Base-by-base conservation (phyloP, 2,329 filamentous ascomycete species). In the Fusarium sacchari region DNA sequence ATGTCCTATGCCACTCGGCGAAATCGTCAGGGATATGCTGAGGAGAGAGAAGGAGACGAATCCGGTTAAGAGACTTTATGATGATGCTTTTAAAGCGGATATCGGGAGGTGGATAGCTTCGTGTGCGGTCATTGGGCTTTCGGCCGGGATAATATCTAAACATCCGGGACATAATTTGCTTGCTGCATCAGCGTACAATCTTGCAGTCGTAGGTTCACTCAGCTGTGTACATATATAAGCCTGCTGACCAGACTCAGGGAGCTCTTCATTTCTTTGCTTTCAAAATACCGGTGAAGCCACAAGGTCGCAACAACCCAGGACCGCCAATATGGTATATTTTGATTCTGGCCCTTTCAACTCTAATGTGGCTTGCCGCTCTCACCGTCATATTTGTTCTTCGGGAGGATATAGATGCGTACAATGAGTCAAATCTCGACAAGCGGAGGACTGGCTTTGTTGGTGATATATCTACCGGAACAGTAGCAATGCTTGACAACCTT, bases 121-220 rank as follows among this genome's bases (percentile, higher is more conserved):
- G 8, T 66, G 61, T 34, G 62, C 52, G 9, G 65, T 71, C 18
- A 44, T 73, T 11, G 72, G 72, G 5, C 65, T 75, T 18, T 26
- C 72, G 18, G 72, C 72, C 0, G 72, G 69, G 20, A 57, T 75
- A 50, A 67, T 75, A n/a, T 75, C 72, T 26, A 72, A 73, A 39
- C 34, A 62, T 5, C 69, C 69, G 4, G 49, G 26, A 7, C 44
- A 60, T n/a, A 50, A 50, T 18, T 22, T 73, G 12, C 50, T 73
- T 13, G 66, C 55, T 30, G 70, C 71, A 14, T 55, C 70, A 17
- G 55, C 59, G 11, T 73, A 60, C 18, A 73, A 73, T 28, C 60
- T 73, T 9, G 66, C 44, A 57, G 55, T 73, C 3, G 71, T 73
- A 60, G 10, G 71, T 39, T 37, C 7, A 1, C 13, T 20, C 12